Percentiles rank a stretch among this genome's conserved stretches.
These are phyloP conservation scores for Aureobasidium sp. DNA, from an alignment of 2,329 filamentous ascomycete species.

Conservation along the genomic window DNA sequence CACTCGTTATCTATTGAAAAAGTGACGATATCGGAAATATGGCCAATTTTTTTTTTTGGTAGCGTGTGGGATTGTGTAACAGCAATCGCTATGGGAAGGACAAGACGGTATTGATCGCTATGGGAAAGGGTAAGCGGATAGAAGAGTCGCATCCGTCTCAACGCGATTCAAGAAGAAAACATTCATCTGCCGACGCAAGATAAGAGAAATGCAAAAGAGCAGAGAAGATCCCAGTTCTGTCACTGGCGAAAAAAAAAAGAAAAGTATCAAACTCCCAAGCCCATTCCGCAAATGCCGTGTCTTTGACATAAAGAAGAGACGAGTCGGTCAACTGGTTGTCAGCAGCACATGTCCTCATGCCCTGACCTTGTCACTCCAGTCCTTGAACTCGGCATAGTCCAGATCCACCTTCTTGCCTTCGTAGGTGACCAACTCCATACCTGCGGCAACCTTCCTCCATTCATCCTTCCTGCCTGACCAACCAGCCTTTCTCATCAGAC, in stretches of 20 bases:
- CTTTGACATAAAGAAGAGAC: neutral
- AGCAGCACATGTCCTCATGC: neutral
- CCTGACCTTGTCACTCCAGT: conserved; percentile 54
- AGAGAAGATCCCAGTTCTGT: too few relatives aligned
- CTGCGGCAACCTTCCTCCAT: conserved; percentile 67
- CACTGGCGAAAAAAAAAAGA: neutral
- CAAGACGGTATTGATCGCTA: conserved; percentile 6
- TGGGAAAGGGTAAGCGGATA: conserved; percentile 3
- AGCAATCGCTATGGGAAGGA: conserved; percentile 10
- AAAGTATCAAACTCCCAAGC: neutral
- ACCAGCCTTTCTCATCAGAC: conserved; percentile 89
- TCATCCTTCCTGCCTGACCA: conserved; percentile 63
- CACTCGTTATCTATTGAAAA: neutral
- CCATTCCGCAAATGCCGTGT: neutral
- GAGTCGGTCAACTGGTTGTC: too few relatives aligned
- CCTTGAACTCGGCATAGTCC: conserved; percentile 66
- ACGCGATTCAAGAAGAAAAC: neutral
- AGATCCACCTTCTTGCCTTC: conserved; percentile 73
- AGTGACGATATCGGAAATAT: neutral
- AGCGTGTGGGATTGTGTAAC: conserved; percentile 5
- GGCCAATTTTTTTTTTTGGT: neutral
- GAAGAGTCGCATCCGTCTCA: neutral
- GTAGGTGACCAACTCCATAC: conserved; percentile 74
- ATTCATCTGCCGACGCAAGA: neutral
- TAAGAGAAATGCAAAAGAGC: neutral